Percentiles rank a stretch among this genome's conserved stretches.
Evolutionary conservation across 192 early-diverging fungal genomes (phyloP).

Genomic region (Spinellus fusiger): DNA sequence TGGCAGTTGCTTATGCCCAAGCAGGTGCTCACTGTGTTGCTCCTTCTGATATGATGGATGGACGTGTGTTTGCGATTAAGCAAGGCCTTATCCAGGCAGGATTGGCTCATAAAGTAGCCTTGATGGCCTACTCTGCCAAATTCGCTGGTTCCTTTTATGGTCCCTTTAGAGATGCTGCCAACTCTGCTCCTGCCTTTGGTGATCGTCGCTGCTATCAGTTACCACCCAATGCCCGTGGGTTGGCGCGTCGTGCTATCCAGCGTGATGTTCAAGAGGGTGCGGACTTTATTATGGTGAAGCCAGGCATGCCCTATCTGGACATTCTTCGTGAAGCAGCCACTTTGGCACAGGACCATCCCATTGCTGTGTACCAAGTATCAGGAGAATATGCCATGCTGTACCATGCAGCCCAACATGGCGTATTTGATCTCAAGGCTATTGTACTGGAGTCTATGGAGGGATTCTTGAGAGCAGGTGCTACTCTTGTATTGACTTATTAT

Average conservation of each 20-base stretch:
- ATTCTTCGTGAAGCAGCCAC: constrained; percentile 84
- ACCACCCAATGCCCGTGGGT: constrained; percentile 79
- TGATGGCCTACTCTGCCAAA: constrained; percentile 98
- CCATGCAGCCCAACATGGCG: constrained; percentile 77
- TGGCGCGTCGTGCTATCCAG: constrained; percentile 82
- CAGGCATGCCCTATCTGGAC: constrained; percentile 91
- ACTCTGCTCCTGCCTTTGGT: constrained; percentile 86
- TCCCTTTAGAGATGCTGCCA: constrained; percentile 94
- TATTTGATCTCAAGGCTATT: constrained; percentile 75
- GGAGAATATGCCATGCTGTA: constrained; percentile 82
- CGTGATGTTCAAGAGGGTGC: constrained; percentile 93
- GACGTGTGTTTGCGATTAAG: constrained; percentile 91
- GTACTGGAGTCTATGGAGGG: constrained; percentile 83
- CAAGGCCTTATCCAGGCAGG: constrained; percentile 68
- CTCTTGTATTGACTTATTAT: constrained; percentile 93
- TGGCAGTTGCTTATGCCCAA: constrained; percentile 80
- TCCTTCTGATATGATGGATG: constrained; percentile 98
- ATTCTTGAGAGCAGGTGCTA: constrained; percentile 85
- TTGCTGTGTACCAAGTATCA: constrained; percentile 96
- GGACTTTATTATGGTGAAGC: constrained; percentile 98
- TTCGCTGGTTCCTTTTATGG: constrained; percentile 95
- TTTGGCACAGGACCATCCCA: constrained; percentile 74
- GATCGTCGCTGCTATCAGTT: constrained; percentile 95
- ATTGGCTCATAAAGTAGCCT: constrained; percentile 68
- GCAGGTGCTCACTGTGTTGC: constrained; percentile 90